Evolutionary conservation across 2,329 filamentous ascomycete species (phyloP), one percentile per base, ranked within the genome.

Genomic region (Elsinoe perseae): DNA sequence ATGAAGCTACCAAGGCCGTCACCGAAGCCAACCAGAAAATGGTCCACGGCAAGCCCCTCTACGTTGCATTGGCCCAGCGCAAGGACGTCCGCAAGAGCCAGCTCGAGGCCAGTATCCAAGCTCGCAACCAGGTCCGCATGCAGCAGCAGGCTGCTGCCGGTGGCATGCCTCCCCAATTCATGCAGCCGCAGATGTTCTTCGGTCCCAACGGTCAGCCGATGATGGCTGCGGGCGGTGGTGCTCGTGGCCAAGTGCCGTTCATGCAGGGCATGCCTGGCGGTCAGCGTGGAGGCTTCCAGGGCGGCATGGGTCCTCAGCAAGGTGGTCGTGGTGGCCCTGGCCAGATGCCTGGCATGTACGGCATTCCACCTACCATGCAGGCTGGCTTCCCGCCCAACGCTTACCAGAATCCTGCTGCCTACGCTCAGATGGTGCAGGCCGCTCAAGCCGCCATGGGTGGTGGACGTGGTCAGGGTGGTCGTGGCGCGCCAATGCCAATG

Each of bases 11-110:
- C 77, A 97, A 97, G 84, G 93, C 93, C 63, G 92, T 98, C 62
- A 90, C 91, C 60, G 93, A 98, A 76, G 96, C 97, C 89, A 98
- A 98, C 81, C 92, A 97, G 81, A 90, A 93, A 75, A 98, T 98
- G 93, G 81, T 97, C 65, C 87, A 91, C 73, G 83, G 82, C 77
- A 98, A 98, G 84, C 93, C 93, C 57, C 81, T 98, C 60, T 98
- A 98, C 71, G 93, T 98, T 68, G 93, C 93, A 66, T 83, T 98
- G 63, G 93, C 93, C 62, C 93, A 98, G 81, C 92, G 93, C 77
- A 98, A 98, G 84, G 93, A 98, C 76, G 92, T 98, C 68, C 91
- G 93, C 76, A 95, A 96, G 84, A 95, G 85, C 79, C 93, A 97
- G 70, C 89, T 98, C 65, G 93, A 98, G 80, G 92, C 92, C 68